Base-by-base conservation (phyloP, 371 early-diverging fungal genomes). In the Nematocida sp. region DNA sequence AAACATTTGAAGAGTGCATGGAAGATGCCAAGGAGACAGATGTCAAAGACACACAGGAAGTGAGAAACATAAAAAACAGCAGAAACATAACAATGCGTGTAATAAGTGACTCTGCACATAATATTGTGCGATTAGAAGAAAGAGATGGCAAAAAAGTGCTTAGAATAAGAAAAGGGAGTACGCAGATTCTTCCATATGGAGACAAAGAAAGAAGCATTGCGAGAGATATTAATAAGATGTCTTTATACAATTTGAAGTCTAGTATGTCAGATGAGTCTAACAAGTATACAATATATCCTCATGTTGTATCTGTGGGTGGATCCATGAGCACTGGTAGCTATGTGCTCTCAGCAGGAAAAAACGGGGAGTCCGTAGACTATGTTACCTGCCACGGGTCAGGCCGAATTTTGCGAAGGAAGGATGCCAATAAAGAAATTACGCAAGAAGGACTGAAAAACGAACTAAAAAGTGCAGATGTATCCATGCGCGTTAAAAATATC, bases 271-370 rank as follows among this genome's bases (percentile, higher is more conserved):
- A 18, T 18, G 52, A 9, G 1, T 18, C 9, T 9, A 9, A 50
- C 9, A 18, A 18, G 18, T 20, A 4, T 4, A 13, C 13, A 9
- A 67, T 66, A 11, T 62, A 9, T 18, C 40, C 47, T 15, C 18
- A 42, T 25, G 52, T 73, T 25, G 72, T 87, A 18, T 56, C 62
- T 20, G 84, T 88, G 15, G 88, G 88, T 0, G 88, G 88, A 0
- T 86, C 86, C 20, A 88, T 88, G 88, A 84, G 84, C 11, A 88
- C 88, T 42, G 75, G 58, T 23, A 74, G 82, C 25, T 88, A 88
- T 78, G 58, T 88, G 9, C 25, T 88, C 33, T 45, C 46, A 42
- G 86, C 84, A 3, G 64, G 72, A 2, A 25, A 74, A 13, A 80
- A 81, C 23, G 55, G 78, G n/a, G 39, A 67, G 52, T 39, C 54